Percentiles rank a stretch among this genome's conserved stretches.
Evolutionary conservation across 2,329 filamentous ascomycete species (phyloP).

Genomic region (Pseudofabraea citricarpa): DNA sequence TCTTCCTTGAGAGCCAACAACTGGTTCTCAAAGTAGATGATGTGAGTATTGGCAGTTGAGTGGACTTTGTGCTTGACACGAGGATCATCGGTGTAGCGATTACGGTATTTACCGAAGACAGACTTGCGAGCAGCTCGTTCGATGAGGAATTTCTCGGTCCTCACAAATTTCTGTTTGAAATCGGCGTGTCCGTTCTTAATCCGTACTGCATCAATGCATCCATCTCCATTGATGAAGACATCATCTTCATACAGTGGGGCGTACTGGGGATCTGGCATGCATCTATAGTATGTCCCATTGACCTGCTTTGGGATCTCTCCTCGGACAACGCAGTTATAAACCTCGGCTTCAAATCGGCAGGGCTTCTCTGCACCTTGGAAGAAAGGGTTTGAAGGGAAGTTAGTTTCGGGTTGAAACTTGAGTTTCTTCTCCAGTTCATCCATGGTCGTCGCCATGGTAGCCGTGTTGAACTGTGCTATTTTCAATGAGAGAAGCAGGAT

Average conservation of each 20-base stretch:
- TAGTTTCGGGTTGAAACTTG: background rate
- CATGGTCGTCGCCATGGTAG: too few species aligned
- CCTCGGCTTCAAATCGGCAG: conserved; percentile 32
- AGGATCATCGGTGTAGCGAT: conserved; percentile 46
- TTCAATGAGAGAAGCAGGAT: too few species aligned
- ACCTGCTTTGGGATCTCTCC: conserved; percentile 35
- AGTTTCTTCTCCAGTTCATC: background rate
- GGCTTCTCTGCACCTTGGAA: conserved; percentile 10
- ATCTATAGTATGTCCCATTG: conserved; percentile 36
- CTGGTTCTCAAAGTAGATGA: conserved; percentile 50
- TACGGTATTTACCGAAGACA: conserved; percentile 37
- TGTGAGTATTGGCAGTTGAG: conserved; percentile 53
- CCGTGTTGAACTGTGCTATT: too few species aligned
- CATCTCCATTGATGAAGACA: conserved; percentile 29
- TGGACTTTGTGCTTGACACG: conserved; percentile 47
- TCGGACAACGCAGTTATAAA: conserved; percentile 29
- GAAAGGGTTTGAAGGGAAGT: background rate
- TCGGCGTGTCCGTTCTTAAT: conserved; percentile 36
- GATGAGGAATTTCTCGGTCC: conserved; percentile 32
- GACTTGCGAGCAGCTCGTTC: conserved; percentile 17
- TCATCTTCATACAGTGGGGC: conserved; percentile 49
- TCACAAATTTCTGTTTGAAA: conserved; percentile 38
- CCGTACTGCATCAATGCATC: conserved; percentile 35
- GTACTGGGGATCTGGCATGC: conserved; percentile 40
- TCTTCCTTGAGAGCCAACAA: conserved; percentile 47